phyloP scores from a whole-genome alignment of 1,139 yeast species.

The Pichia sp. region DNA sequence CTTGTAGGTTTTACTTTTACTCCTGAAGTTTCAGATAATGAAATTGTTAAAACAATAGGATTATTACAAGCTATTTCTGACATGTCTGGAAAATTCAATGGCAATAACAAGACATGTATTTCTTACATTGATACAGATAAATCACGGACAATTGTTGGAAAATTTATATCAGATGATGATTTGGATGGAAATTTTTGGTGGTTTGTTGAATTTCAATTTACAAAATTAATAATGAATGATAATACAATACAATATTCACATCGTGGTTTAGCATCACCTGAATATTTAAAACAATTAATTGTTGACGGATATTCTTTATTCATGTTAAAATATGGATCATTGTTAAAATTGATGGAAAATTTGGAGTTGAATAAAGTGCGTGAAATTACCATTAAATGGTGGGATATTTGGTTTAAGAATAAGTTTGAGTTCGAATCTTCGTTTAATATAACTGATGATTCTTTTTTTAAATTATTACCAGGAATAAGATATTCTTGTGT shows the following conservation, averaged over 20 bases:
- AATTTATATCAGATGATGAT: conserved; percentile 14
- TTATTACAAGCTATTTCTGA: conserved; percentile 26
- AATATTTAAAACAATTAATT: conserved; percentile 22
- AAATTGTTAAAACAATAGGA: conserved; percentile 25
- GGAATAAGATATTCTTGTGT: conserved; percentile 27
- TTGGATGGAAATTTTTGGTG: conserved; percentile 18
- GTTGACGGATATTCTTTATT: conserved; percentile 23
- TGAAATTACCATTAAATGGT: conserved; percentile 22
- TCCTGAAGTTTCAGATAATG: conserved; percentile 14
- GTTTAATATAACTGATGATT: conserved; percentile 21
- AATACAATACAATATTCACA: conserved; percentile 9
- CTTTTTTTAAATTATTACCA: conserved; percentile 20
- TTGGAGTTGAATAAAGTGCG: conserved; percentile 1
- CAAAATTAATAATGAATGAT: conserved; percentile 2
- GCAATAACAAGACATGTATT: conserved; percentile 2
- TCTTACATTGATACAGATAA: conserved; percentile 27
- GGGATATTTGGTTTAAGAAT: conserved; percentile 25
- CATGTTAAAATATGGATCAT: conserved; percentile 22
- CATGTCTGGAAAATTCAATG: conserved; percentile 22
- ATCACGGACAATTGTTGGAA: conserved; percentile 24
- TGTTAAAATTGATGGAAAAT: conserved; percentile 7
- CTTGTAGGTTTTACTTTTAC: background rate
- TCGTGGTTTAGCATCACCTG: conserved; percentile 26
- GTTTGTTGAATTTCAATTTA: conserved; percentile 22
- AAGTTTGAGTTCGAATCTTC: conserved; percentile 23